Evolutionary conservation across 1,284 basidiomycete species (phyloP).

Genomic region (Trichosporon sp.): DNA sequence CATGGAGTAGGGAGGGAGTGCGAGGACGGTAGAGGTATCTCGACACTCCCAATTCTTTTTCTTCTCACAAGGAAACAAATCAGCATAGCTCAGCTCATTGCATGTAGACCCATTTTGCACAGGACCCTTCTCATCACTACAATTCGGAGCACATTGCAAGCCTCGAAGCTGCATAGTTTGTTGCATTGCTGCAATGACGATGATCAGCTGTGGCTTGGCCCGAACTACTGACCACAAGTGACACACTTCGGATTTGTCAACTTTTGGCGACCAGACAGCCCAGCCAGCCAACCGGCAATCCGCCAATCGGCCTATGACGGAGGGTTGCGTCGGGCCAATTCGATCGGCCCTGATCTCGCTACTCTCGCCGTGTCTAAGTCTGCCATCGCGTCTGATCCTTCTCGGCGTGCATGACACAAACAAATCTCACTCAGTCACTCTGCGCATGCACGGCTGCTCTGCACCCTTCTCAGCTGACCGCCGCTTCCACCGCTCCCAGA

Average conservation of each 20-base stretch:
- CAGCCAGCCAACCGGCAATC: background rate
- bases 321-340: background rate
- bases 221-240: too few species aligned
- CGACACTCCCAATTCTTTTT: background rate
- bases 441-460: background rate
- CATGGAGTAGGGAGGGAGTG: background rate
- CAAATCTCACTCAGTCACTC: background rate
- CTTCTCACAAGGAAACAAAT: background rate
- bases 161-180: too few species aligned
- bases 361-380: too few species aligned
- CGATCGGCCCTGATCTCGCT: background rate
- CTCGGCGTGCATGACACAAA: background rate
- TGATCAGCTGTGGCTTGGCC: too few species aligned
- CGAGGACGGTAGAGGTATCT: background rate
- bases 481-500: background rate
- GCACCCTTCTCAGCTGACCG: background rate
- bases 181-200: too few species aligned
- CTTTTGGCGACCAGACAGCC: background rate
- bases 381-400: background rate
- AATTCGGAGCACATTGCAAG: background rate
- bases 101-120: conserved; percentile 4
- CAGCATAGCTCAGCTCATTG: conserved; percentile 3
- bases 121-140: background rate
- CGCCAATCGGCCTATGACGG: background rate
- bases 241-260: background rate